Base-by-base conservation (phyloP, 225 moss, liverwort and hornwort species). In the Bryoerythrophyllum caledonicum region DNA sequence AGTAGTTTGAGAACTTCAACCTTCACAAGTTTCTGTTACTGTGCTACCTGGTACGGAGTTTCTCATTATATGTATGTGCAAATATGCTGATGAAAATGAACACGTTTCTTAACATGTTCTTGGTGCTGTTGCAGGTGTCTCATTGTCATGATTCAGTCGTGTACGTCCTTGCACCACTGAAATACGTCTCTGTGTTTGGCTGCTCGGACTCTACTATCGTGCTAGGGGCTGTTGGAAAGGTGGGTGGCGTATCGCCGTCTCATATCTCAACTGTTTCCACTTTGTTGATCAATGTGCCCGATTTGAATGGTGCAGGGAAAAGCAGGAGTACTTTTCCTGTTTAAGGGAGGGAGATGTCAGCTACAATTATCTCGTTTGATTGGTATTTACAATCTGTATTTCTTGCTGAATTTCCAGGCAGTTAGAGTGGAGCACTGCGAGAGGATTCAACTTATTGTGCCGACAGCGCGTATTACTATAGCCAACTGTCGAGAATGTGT, bases 381-480 rank as follows among this genome's bases (percentile, higher is more conserved):
- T 38, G 30, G 16, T 19, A 46, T 12, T 79, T 14, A 12, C 30
- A 30, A 25, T 30, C 48, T 38, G 4, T 9, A 49, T 74, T 28
- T 8, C 55, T 68, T 60, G 44, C 75, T 67, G 65, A 55, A 49
- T 60, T 54, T 24, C 19, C 93, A 96, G 96, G 89, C 85, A 63
- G 92, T 96, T 23, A 88, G 90, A 89, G 89, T 96, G 80, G 96
- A 96, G 87, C 92, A 92, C 69, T 96, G 96, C 78, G 94, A 96
- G 81, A 94, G 96, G 85, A 88, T 96, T 80, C 94, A 94, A 75
- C 79, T 96, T 34, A 94, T 96, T 86, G 96, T 94, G 71, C 94
- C 96, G 72, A 87, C 89, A 70, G 96, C 94, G 74, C 94, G 96
- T 62, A 87, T 94, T 57, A 91, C 86, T 60, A 92, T 96, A 80